Evolutionary conservation across 768 basidiomycete genomes (phyloP).

Genomic region (Leccinellum albellum): DNA sequence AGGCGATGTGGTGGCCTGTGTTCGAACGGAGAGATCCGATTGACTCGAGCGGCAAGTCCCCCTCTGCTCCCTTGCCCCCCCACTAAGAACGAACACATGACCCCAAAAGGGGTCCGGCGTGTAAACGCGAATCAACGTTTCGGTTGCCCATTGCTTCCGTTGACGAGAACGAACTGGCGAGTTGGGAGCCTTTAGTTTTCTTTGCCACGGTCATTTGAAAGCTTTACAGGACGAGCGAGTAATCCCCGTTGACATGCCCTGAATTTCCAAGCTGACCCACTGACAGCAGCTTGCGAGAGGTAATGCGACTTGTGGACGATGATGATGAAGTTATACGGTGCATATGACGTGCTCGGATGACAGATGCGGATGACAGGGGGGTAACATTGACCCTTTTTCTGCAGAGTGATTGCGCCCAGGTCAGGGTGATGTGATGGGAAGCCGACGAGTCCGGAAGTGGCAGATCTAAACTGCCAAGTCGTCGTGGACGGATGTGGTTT

Average conservation of each 20-base stretch:
- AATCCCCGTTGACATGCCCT: constrained; percentile 31
- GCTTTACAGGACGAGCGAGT: constrained; percentile 20
- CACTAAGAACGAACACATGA: not conserved
- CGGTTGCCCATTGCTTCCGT: not conserved
- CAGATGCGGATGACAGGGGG: constrained; percentile 6
- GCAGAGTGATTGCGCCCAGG: constrained; percentile 20
- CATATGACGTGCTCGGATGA: constrained; percentile 14
- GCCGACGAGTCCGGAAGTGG: constrained; percentile 14
- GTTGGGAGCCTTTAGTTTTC: constrained; percentile 4
- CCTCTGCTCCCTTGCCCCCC: not conserved
- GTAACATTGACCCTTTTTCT: constrained; percentile 11
- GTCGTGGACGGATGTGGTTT: constrained; percentile 12
- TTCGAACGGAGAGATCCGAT: constrained; percentile 2
- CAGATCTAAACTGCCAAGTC: not conserved
- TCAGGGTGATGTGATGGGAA: constrained; percentile 15
- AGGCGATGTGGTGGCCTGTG: not conserved
- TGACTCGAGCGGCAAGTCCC: not conserved
- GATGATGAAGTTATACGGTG: constrained; percentile 1
- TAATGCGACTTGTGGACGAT: constrained; percentile 12
- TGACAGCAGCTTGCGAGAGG: constrained; percentile 12
- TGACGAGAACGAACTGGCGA: not conserved
- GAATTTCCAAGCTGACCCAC: constrained; percentile 19
- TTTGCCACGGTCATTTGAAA: constrained; percentile 20
- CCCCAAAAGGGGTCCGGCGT: not conserved
- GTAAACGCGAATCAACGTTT: not conserved